Percentiles rank a stretch among this genome's conserved stretches.
Evolutionary conservation across 1,139 yeast genomes (phyloP).

Genomic region (Scheffersomyces quercinus): DNA sequence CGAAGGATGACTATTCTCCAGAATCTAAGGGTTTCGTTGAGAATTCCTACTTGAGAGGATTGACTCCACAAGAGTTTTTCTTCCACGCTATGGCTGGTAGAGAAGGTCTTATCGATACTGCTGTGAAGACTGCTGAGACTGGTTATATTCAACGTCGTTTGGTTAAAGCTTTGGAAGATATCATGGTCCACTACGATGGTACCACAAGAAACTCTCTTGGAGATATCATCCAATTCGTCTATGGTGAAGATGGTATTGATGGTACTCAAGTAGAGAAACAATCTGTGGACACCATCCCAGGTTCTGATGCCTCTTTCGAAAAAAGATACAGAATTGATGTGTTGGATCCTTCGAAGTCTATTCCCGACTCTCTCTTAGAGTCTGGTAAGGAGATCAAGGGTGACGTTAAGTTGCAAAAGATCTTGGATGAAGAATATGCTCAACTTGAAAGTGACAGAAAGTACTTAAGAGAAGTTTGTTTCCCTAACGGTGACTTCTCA

Average conservation of each 20-base stretch:
- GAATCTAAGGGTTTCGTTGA: slow-evolving; percentile 98
- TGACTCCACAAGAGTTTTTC: slow-evolving; percentile 98
- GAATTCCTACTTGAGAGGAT: slow-evolving; percentile 93
- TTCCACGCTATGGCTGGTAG: slow-evolving; percentile 99
- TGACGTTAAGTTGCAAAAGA: slow-evolving; percentile 77
- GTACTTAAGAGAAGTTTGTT: slow-evolving; percentile 75
- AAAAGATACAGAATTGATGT: slow-evolving; percentile 85
- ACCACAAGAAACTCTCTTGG: slow-evolving; percentile 97
- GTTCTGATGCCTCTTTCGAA: slow-evolving; percentile 82
- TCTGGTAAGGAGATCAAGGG: slow-evolving; percentile 91
- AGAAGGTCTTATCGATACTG: slow-evolving; percentile 99
- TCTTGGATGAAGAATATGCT: slow-evolving; percentile 80
- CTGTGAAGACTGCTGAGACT: slow-evolving; percentile 98
- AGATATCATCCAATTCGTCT: slow-evolving; percentile 91
- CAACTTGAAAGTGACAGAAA: slow-evolving; percentile 78
- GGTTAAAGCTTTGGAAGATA: slow-evolving; percentile 97
- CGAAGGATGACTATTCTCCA: slow-evolving; percentile 97
- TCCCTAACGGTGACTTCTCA: slow-evolving; percentile 89
- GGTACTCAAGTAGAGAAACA: slow-evolving; percentile 98
- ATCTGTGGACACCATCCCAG: slow-evolving; percentile 95
- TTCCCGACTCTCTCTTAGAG: slow-evolving; percentile 75
- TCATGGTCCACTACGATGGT: slow-evolving; percentile 98
- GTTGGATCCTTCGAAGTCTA: slow-evolving; percentile 64
- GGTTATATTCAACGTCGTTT: slow-evolving; percentile 99
- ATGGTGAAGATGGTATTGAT: slow-evolving; percentile 99